Evolutionary conservation across 257 asterid species (phyloP).

Genomic region (Solanum ossicruentum): DNA sequence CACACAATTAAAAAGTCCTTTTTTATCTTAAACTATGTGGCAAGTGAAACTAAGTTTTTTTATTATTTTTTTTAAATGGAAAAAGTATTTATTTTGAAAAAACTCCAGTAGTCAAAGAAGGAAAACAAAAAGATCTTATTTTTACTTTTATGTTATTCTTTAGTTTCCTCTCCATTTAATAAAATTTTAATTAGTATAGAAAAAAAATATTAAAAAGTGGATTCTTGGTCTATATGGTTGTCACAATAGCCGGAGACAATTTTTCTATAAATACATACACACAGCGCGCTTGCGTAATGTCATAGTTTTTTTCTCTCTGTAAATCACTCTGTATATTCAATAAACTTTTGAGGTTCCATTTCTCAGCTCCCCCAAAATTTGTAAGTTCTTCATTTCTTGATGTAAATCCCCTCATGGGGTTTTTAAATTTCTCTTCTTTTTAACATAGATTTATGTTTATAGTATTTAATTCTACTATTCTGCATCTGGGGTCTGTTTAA

Average conservation of each 20-base stretch:
- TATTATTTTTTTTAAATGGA: too few species aligned
- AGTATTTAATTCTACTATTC: neutral
- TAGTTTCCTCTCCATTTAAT: neutral
- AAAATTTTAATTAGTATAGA: neutral
- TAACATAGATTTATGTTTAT: neutral
- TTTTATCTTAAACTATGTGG: too few species aligned
- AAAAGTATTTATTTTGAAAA: too few species aligned
- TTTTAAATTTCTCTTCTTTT: neutral
- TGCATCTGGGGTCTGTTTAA: neutral
- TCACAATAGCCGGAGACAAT: neutral
- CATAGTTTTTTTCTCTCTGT: neutral
- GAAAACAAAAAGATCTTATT: neutral
- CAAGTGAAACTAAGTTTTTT: too few species aligned
- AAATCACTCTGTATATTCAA: neutral
- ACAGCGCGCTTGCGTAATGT: neutral
- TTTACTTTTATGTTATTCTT: neutral
- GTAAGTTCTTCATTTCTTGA: neutral
- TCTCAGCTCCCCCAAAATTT: neutral
- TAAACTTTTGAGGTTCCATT: neutral
- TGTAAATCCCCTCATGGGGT: neutral
- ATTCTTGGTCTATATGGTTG: conserved; percentile 15
- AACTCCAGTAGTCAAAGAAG: neutral
- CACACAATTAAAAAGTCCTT: too few species aligned
- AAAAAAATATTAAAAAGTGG: conserved; percentile 9
- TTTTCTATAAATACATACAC: neutral